Base-by-base conservation (phyloP, 2,329 filamentous ascomycete species). In the Emericellopsis atlantica region DNA sequence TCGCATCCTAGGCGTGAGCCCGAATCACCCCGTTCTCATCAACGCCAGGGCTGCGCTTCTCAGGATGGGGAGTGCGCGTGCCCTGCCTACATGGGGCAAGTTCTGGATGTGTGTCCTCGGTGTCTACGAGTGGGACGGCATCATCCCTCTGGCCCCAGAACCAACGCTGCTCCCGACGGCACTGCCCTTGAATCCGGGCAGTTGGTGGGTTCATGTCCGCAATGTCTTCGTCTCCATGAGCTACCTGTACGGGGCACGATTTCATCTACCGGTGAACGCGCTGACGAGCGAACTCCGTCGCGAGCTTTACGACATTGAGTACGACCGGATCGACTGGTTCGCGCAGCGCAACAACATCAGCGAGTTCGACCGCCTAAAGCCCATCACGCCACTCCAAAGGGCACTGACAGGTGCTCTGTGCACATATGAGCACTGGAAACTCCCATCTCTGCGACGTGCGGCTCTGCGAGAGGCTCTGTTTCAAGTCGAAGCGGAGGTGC, bases 131-230 rank as follows among this genome's bases (percentile, higher is more conserved):
- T 98, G 89, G 88, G 87, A 94, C 42, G 79, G 92, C 44, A 89
- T 96, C 50, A 98, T 96, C 52, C 92, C 92, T 1, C 79, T 92
- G 2, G 92, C 92, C 1, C 85, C 92, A 0, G 92, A 98, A 64
- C 60, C 96, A 36, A 98, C 92, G 92, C 69, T 95, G 33, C 65
- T 95, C 4, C 89, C 89, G 0, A 84, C 95, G 57, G 95, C 87
- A 87, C 73, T 87, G 4, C 89, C 89, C 1, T 73, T 95, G 53
- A 79, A 87, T 5, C 90, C 90, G 0, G 94, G 88, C 87, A 71
- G 87, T 48, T 95, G 90, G 89, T 95, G 89, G 90, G 85, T 96
- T 52, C 92, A 98, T 53, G 95, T 95, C 60, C 86, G 92, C n/a
- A 79, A 84, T 60, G 89, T 98, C 15, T 95, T 90, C 53, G 58